These are phyloP conservation scores for Aspergillus pseudotamarii DNA, from an alignment of 2,329 filamentous ascomycete species.

Conservation along the genomic window DNA sequence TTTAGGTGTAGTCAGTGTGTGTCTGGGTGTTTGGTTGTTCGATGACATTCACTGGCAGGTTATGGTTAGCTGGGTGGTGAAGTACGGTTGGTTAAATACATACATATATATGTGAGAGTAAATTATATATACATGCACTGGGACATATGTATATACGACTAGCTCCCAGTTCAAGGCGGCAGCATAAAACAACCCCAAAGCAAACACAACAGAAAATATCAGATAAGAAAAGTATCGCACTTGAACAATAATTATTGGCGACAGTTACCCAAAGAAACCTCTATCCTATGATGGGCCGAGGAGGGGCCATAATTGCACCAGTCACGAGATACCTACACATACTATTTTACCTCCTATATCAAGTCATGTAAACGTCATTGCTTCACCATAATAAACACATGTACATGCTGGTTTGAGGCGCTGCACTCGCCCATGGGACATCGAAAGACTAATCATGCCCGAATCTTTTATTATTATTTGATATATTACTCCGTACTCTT, in stretches of 20 bases:
- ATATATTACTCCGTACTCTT: neutral
- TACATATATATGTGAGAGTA: neutral
- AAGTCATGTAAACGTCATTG: neutral
- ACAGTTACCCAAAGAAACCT: neutral
- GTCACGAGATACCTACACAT: neutral
- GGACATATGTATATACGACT: neutral
- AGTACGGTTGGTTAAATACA: neutral
- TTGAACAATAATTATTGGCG: neutral
- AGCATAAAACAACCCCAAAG: neutral
- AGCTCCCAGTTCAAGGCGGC: neutral
- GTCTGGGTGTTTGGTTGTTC: neutral
- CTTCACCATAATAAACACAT: neutral
- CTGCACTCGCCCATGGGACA: neutral
- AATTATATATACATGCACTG: neutral
- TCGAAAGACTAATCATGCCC: neutral
- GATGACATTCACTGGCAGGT: neutral
- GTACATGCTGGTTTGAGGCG: neutral
- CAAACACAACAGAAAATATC: neutral
- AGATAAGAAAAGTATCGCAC: neutral
- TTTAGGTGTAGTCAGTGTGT: slow-evolving; percentile 1
- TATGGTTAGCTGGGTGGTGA: neutral
- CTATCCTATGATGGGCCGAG: neutral
- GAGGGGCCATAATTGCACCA: neutral
- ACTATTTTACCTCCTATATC: neutral
- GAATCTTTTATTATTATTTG: no score